Percentiles rank a stretch among this genome's conserved stretches.
phyloP scores from a whole-genome alignment of 2,329 filamentous ascomycete species.

The Thyridium curvatum region DNA sequence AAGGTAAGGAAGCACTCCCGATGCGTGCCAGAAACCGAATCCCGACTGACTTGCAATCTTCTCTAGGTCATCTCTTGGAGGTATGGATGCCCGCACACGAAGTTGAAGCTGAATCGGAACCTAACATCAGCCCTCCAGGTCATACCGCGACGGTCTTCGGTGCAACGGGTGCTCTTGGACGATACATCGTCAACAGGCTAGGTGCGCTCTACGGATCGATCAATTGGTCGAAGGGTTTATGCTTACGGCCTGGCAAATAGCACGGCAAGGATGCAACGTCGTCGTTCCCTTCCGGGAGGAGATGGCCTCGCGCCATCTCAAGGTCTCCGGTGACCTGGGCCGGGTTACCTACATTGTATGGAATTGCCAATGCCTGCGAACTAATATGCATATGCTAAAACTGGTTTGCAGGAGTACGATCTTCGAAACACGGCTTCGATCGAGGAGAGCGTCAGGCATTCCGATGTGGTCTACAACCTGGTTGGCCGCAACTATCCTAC shows the following conservation, averaged over 20 bases:
- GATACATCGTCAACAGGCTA: constrained; percentile 95
- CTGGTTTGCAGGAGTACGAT: constrained; percentile 70
- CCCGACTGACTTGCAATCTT: constrained; percentile 3
- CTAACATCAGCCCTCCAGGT: constrained; percentile 44
- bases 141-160: constrained; percentile 98
- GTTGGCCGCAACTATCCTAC: constrained; percentile 92
- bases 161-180: constrained; percentile 88
- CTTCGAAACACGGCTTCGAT: constrained; percentile 91
- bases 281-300: constrained; percentile 93
- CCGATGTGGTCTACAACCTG: constrained; percentile 95
- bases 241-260: constrained; percentile 39
- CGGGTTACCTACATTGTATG: constrained; percentile 77
- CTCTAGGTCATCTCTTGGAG: constrained; percentile 74
- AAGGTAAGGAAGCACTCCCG: constrained; percentile 55
- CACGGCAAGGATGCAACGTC: constrained; percentile 88
- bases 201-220: constrained; percentile 37
- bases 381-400: constrained; percentile 8
- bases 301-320: constrained; percentile 95
- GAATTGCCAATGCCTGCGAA: constrained; percentile 2
- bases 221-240: constrained; percentile 3
- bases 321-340: constrained; percentile 91
- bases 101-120: constrained; percentile 5
- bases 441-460: constrained; percentile 93
- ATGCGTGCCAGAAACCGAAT: constrained; percentile 13
- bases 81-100: constrained; percentile 38